Evolutionary conservation across 169 alveolate genomes (phyloP).

Genomic region (Toxoplasma gondii): DNA sequence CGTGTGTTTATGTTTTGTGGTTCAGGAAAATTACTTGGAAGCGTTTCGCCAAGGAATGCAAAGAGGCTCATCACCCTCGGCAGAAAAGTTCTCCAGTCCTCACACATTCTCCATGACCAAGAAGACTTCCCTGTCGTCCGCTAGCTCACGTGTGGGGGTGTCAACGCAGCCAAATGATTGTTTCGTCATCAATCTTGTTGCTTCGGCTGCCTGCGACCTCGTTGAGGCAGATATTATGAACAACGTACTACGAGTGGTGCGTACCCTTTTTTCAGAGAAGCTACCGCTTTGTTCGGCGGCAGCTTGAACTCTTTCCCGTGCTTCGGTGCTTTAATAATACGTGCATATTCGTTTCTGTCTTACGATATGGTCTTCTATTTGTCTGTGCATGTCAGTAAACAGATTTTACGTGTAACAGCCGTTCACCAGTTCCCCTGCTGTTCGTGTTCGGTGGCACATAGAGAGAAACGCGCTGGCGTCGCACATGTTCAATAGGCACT

Average conservation of each 20-base stretch:
- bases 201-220: conserved; percentile 2
- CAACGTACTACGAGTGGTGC: conserved; percentile 4
- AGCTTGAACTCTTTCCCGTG: no score
- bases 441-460: no score
- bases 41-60: conserved; percentile 10
- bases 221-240: conserved; percentile 19
- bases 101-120: neutral
- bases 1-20: no score
- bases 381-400: no score
- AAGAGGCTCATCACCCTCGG: neutral
- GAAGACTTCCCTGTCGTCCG: neutral
- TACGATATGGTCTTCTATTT: no score
- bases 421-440: no score
- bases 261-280: neutral
- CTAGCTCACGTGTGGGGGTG: neutral
- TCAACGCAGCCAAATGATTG: neutral
- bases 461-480: no score
- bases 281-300: no score
- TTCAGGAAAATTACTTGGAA: conserved; percentile 4
- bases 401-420: no score
- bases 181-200: neutral
- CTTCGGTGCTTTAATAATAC: no score
- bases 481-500: no score
- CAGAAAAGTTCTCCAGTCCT: neutral
- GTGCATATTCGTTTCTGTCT: no score